Base-by-base conservation (phyloP, 305 asterid genomes). In the Fraxinus paxiana region DNA sequence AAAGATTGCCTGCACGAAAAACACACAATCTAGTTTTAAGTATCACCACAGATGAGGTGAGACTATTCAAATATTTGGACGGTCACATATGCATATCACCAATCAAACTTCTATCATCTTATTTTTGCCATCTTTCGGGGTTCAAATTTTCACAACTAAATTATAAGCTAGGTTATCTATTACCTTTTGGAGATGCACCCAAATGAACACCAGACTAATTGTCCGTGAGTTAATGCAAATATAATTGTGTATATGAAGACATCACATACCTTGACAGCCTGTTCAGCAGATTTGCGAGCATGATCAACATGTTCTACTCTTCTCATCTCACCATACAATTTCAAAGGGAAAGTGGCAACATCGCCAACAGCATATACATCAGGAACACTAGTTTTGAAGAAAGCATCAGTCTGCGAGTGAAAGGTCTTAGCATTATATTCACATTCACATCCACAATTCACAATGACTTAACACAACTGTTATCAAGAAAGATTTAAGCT, bases 271-370 rank as follows among this genome's bases (percentile, higher is more conserved):
- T 94, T 96, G 17, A 92, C 98, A 83, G 99, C 97, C 79, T 96
- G 99, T 89, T 96, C 99, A 77, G 99, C 99, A 80, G 97, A 96
- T 88, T 92, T 96, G 80, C 99, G 98, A 30, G 98, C 88, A 86
- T 96, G 99, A 82, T 94, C 99, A 73, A 96, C 97, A 72, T 94
- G 98, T 82, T 96, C 99, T 26, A 96, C 98, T 88, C 99, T 92
- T 88, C 99, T 90, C 9, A 87, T 71, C 37, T 96, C 98, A 80
- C 88, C 90, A 90, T 87, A 94, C 85, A 96, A 70, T 86, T 96
- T 96, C 95, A 96, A 72, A 61, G 99, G 99, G 88, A 94, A 96
- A 9, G 99, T 92, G 71, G 98, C 98, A 84, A 94, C 97, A 89
- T 96, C 99, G 61, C 98, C 98, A 24, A 96, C 97, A n/a, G 98